A percentile compares a stretch with the other conserved stretches of the same genome.
Evolutionary conservation across 164 flowering plant species (phyloP).

Genomic region (Echeveria elegans): DNA sequence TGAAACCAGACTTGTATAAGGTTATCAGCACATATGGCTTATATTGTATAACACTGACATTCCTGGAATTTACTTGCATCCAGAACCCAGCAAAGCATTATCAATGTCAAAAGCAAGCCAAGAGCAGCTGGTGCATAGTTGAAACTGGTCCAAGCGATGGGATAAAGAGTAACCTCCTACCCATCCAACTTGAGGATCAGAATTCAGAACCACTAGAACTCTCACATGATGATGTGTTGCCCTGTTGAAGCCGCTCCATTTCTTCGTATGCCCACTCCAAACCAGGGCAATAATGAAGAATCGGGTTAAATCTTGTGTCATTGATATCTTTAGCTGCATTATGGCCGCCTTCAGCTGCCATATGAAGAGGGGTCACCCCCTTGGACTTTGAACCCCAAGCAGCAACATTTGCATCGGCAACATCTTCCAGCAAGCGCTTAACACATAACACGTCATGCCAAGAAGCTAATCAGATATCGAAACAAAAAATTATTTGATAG

Average conservation of each 20-base stretch:
- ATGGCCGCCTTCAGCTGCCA: not conserved
- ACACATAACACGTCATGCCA: not conserved
- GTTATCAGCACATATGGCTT: too few species aligned
- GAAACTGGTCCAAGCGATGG: slow-evolving; percentile 21
- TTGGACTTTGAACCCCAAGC: not conserved
- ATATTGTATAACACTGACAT: too few species aligned
- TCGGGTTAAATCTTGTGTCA: slow-evolving; percentile 85
- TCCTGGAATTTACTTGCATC: slow-evolving; percentile 62
- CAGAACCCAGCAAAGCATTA: slow-evolving; percentile 44
- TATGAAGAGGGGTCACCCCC: not conserved
- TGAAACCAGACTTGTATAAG: too few species aligned
- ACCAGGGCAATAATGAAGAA: slow-evolving; percentile 78
- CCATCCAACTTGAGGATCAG: slow-evolving; percentile 15
- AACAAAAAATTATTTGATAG: not conserved
- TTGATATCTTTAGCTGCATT: slow-evolving; percentile 23
- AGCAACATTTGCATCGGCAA: not conserved
- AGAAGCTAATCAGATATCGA: not conserved
- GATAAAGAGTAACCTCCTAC: slow-evolving; percentile 17
- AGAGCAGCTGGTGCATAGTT: slow-evolving; percentile 27
- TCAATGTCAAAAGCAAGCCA: slow-evolving; percentile 12
- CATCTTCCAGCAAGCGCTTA: not conserved
- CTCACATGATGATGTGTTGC: slow-evolving; percentile 46
- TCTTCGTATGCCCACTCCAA: slow-evolving; percentile 98
- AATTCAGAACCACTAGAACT: slow-evolving; percentile 57
- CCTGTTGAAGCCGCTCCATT: slow-evolving; percentile 51